These are phyloP conservation scores for Ophiostoma perfectum DNA, from an alignment of 2,329 filamentous ascomycete genomes.

Conservation along the genomic window DNA sequence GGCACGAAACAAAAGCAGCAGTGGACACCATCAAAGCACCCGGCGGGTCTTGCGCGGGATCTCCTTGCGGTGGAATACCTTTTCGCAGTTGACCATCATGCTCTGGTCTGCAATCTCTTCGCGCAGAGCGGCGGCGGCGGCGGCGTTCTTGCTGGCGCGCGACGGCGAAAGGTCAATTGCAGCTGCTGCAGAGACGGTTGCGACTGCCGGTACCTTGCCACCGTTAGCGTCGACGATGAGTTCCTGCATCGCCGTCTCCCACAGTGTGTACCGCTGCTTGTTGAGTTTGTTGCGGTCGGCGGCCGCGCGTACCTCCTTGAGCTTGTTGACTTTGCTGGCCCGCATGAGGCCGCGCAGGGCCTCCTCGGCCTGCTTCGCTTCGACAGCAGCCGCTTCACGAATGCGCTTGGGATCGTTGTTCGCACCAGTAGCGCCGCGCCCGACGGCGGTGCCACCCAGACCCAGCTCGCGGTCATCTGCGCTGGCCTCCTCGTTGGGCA, in stretches of 20 bases:
- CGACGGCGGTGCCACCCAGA: neutral
- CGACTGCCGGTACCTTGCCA: neutral
- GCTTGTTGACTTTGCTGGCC: slow-evolving; percentile 58
- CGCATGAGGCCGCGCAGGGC: slow-evolving; percentile 55
- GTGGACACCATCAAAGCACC: neutral
- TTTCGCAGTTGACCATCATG: slow-evolving; percentile 58
- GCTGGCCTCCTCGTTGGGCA: slow-evolving; percentile 31
- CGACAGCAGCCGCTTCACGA: slow-evolving; percentile 53
- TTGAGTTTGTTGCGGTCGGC: slow-evolving; percentile 49
- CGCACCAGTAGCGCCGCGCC: neutral
- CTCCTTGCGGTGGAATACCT: slow-evolving; percentile 49
- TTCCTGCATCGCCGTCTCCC: slow-evolving; percentile 57
- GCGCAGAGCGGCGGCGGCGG: slow-evolving; percentile 30
- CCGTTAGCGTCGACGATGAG: slow-evolving; percentile 36
- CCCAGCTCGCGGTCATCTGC: slow-evolving; percentile 23
- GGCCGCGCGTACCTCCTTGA: slow-evolving; percentile 56
- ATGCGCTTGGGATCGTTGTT: slow-evolving; percentile 49
- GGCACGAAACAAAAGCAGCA: neutral
- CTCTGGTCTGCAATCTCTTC: slow-evolving; percentile 56
- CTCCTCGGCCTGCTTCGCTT: slow-evolving; percentile 57
- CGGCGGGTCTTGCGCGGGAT: slow-evolving; percentile 43
- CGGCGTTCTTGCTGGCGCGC: neutral
- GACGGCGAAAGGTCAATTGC: slow-evolving; percentile 12
- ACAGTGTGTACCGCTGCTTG: slow-evolving; percentile 53
- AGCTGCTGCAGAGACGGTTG: slow-evolving; percentile 3